Base-by-base conservation (phyloP, 441 rosid genomes). In the Omphalea diandra region DNA sequence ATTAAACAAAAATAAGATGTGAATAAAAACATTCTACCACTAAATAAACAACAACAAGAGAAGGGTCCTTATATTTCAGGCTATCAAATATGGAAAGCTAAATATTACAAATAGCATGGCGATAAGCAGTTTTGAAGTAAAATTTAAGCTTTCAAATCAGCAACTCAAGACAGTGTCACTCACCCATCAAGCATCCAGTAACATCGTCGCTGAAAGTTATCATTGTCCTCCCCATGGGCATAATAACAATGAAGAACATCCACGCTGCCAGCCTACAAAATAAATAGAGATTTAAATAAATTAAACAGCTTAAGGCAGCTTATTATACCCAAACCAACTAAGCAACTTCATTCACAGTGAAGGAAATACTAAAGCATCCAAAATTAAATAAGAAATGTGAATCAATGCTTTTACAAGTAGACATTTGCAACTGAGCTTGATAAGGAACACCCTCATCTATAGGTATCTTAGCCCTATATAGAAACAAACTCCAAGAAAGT, bases 131-230 rank as follows among this genome's bases (percentile, higher is more conserved):
- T 54, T 60, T 27, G 10, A 41, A 59, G 63, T 17, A 43, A 50
- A 11, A 11, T n/a, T 60, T 17, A 29, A 66, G 46, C 50, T 55
- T 29, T 44, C n/a, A 49, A 58, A 66, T 38, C 63, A 61, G 27
- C n/a, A 71, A 49, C 18, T 65, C 33, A 3, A 24, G n/a, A 67
- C 40, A 56, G 35, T 36, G 49, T 61, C 44, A 73, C 85, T 80
- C 74, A 88, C 94, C 61, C 78, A 59, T 87, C 88, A 60, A 88
- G 94, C 94, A 86, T 81, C 94, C 94, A 88, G 66, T 88, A 88
- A 64, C 84, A 81, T 69, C 91, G 83, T 14, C 91, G 82, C 72
- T 88, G 94, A 72, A 88, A 88, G 77, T 71, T 77, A 50, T 85
- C 86, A 54, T 88, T 83, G 7, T 80, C 84, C 83, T 87, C 89